phyloP scores from a whole-genome alignment of 257 asterid genomes.

The Pogostemon cablin region DNA sequence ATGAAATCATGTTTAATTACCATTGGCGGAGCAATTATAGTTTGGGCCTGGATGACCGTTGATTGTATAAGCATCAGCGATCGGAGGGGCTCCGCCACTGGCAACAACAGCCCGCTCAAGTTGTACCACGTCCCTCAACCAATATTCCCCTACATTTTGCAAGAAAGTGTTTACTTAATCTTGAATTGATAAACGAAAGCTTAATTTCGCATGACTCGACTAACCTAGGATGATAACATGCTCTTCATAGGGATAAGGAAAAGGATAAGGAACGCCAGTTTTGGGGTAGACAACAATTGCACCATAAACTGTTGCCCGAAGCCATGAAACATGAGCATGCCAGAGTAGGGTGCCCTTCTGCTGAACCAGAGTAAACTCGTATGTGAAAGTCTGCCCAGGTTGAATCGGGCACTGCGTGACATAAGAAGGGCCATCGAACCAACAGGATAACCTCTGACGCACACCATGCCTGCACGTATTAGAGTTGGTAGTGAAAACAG shows the following conservation, averaged over 20 bases:
- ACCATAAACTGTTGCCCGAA: constrained; percentile 64
- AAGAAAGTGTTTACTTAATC: background rate
- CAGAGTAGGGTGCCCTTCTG: constrained; percentile 71
- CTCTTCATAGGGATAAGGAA: constrained; percentile 55
- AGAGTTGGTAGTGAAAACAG: too few species aligned
- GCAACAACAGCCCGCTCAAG: constrained; percentile 51
- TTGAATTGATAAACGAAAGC: background rate
- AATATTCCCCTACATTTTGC: constrained; percentile 54
- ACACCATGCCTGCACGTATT: constrained; percentile 61
- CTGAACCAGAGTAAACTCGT: constrained; percentile 54
- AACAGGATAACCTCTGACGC: constrained; percentile 57
- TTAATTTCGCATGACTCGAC: background rate
- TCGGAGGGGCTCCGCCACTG: constrained; percentile 59
- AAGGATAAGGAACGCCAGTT: constrained; percentile 60
- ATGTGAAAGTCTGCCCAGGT: constrained; percentile 58
- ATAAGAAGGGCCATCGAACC: constrained; percentile 77
- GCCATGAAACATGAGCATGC: constrained; percentile 81
- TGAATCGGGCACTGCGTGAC: constrained; percentile 70
- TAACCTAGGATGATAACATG: constrained; percentile 56
- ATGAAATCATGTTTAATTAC: constrained; percentile 33
- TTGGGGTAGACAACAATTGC: constrained; percentile 64
- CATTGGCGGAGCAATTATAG: constrained; percentile 62
- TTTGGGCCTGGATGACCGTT: constrained; percentile 78
- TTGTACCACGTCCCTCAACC: constrained; percentile 50
- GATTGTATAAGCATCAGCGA: constrained; percentile 62